These are phyloP conservation scores for maize (Zea mays) DNA, from an alignment of 176 grass and related monocot species.

Conservation along the genomic window DNA sequence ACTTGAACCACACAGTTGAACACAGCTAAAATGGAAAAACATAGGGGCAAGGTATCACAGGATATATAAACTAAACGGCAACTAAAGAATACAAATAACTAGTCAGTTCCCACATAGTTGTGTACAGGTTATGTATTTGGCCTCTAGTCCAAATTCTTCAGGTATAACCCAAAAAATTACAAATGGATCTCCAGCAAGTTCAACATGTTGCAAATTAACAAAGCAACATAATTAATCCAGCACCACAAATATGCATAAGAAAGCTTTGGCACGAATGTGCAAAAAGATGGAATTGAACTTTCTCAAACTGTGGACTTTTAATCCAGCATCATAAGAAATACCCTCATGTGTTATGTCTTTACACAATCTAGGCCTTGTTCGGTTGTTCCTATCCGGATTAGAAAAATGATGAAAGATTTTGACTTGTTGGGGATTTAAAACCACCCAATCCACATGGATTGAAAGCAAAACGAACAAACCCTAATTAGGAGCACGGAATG, in stretches of 20 bases:
- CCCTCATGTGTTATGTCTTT: background rate
- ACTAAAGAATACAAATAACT: background rate
- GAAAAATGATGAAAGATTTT: too few species aligned
- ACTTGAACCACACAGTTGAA: background rate
- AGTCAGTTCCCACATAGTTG: background rate
- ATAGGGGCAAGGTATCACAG: background rate
- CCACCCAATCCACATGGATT: too few species aligned
- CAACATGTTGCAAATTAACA: background rate
- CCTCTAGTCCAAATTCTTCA: background rate
- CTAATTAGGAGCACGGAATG: too few species aligned
- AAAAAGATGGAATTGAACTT: background rate
- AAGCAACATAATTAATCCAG: background rate
- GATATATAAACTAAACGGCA: background rate
- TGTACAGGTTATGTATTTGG: background rate
- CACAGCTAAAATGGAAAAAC: background rate
- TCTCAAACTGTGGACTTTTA: background rate
- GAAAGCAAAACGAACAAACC: too few species aligned
- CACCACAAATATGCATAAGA: background rate
- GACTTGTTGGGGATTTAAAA: too few species aligned
- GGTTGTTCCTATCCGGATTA: too few species aligned
- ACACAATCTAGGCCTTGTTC: background rate
- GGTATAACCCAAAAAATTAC: background rate
- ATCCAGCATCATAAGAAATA: background rate
- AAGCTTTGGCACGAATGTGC: background rate
- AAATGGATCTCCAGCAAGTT: background rate